These are phyloP conservation scores for Suhomyces emberorum DNA, from an alignment of 805 yeast species.

Conservation along the genomic window DNA sequence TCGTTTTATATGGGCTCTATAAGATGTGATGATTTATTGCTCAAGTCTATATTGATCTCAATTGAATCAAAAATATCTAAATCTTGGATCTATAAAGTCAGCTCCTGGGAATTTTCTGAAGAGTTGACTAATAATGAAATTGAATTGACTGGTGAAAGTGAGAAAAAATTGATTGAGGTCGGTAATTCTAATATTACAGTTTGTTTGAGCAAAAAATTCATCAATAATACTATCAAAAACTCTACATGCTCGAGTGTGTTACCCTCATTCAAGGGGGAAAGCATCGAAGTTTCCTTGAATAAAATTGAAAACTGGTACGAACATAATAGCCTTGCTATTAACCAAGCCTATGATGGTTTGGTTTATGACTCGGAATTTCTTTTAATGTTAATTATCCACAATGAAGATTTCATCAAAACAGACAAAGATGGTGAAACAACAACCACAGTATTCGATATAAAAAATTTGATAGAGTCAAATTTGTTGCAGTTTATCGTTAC, in stretches of 20 bases:
- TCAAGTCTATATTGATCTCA: constrained; percentile 51
- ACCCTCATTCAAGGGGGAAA: not conserved
- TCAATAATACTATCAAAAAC: constrained; percentile 43
- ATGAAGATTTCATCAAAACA: constrained; percentile 54
- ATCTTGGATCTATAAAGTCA: constrained; percentile 66
- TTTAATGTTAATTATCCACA: constrained; percentile 57
- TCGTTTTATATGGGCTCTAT: constrained; percentile 62
- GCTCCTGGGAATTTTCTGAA: constrained; percentile 62
- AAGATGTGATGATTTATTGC: constrained; percentile 55
- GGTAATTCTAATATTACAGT: constrained; percentile 46
- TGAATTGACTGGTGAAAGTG: constrained; percentile 49
- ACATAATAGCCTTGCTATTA: constrained; percentile 12
- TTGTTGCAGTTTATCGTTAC: constrained; percentile 51
- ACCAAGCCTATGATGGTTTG: constrained; percentile 22
- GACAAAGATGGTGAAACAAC: constrained; percentile 18
- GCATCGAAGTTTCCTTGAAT: constrained; percentile 16
- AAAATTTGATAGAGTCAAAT: constrained; percentile 53
- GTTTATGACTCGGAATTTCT: constrained; percentile 73
- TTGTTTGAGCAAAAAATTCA: constrained; percentile 46
- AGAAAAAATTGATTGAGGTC: constrained; percentile 45
- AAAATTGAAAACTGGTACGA: constrained; percentile 23
- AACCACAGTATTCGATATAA: constrained; percentile 45
- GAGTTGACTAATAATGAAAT: constrained; percentile 39
- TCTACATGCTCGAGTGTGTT: constrained; percentile 8
- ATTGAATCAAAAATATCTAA: constrained; percentile 52